Percentiles rank a stretch among this genome's conserved stretches.
Conservation (phyloP, 2,329 filamentous ascomycete genomes). For the Fusarium sp. region DNA sequence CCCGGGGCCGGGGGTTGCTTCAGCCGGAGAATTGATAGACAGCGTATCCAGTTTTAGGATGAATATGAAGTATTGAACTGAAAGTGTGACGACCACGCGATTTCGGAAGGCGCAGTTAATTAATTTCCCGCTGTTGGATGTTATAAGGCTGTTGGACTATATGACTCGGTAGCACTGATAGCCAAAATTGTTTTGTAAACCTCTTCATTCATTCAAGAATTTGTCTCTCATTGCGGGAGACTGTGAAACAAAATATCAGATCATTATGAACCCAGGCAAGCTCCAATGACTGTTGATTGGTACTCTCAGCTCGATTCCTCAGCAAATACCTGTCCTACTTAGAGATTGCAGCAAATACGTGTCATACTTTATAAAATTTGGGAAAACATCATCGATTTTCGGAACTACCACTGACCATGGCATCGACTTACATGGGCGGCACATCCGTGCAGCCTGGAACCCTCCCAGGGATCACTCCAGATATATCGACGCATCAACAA, state of each 20-base stretch:
- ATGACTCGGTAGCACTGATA: too few species aligned
- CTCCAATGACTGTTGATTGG: background rate
- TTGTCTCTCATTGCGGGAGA: too few species aligned
- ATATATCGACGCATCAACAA: background rate
- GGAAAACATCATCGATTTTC: too few species aligned
- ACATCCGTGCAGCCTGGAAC: background rate
- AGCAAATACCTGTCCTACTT: background rate
- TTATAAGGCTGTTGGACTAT: too few species aligned
- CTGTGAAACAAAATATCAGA: too few species aligned
- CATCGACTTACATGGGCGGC: constrained; percentile 12
- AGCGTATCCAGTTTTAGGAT: too few species aligned
- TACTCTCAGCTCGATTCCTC: background rate
- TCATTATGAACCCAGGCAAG: too few species aligned
- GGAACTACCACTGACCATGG: constrained; percentile 1
- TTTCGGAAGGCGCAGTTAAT: background rate
- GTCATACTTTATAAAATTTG: too few species aligned
- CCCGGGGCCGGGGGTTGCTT: constrained; percentile 3
- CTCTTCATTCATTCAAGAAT: too few species aligned
- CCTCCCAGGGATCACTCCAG: background rate
- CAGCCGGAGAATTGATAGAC: constrained; percentile 1
- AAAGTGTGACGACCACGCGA: background rate
- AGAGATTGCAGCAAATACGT: too few species aligned
- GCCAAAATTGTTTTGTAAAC: too few species aligned
- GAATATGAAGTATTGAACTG: background rate
- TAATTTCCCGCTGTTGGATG: too few species aligned